Evolutionary conservation across 106 monocot genomes (phyloP).

Genomic region (Chionographis japonica): DNA sequence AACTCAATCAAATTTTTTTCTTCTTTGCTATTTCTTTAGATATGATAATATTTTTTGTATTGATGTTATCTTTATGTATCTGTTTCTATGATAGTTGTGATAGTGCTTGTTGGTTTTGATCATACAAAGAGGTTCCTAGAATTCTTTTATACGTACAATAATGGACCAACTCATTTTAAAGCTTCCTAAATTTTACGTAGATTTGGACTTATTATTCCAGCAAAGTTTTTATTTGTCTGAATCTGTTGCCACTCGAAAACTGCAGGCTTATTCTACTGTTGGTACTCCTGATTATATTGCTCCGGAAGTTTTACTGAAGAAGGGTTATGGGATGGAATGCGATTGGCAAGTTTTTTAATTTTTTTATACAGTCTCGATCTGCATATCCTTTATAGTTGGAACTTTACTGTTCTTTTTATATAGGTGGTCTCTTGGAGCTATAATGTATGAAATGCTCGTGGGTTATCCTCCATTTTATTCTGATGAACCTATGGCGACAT

Average conservation of each 20-base stretch:
- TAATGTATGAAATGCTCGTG: constrained; percentile 97
- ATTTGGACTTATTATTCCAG: background rate
- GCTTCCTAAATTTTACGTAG: background rate
- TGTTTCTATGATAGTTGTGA: background rate
- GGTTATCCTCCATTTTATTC: constrained; percentile 99
- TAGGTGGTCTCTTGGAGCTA: constrained; percentile 96
- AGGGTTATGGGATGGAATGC: constrained; percentile 96
- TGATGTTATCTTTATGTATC: too few relatives aligned
- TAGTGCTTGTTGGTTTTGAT: background rate
- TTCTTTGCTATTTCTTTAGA: too few relatives aligned
- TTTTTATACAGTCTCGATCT: background rate
- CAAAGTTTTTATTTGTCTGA: background rate
- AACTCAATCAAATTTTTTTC: too few relatives aligned
- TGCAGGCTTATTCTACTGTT: constrained; percentile 90
- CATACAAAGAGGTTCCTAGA: too few relatives aligned
- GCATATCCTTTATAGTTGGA: background rate
- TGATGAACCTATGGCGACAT: constrained; percentile 94
- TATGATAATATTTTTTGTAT: too few relatives aligned
- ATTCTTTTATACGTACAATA: background rate
- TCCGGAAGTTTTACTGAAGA: constrained; percentile 90
- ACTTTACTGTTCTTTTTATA: constrained; percentile 2
- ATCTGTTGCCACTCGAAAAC: constrained; percentile 6
- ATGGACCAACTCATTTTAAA: background rate
- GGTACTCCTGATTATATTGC: constrained; percentile 97
- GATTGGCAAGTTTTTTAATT: constrained; percentile 63